These are phyloP conservation scores for Daldinia concentrica DNA, from an alignment of 495 filamentous ascomycete genomes.

Conservation along the genomic window DNA sequence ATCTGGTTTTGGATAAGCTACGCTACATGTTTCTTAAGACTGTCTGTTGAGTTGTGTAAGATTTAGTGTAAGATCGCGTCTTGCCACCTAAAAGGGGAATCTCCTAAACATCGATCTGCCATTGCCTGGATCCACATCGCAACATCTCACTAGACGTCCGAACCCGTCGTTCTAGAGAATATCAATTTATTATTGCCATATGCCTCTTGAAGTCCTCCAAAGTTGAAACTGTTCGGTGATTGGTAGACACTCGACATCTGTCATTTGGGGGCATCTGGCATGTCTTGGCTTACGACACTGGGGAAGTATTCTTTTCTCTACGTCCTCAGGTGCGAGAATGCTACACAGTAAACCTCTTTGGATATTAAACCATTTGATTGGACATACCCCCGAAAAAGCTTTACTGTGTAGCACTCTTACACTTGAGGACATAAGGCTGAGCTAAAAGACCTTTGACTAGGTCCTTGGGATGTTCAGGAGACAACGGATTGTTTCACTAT, in stretches of 20 bases:
- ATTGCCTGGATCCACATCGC: neutral
- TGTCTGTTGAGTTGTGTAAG: conserved; percentile 9
- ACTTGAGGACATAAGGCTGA: no score
- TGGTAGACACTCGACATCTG: neutral
- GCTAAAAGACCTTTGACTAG: neutral
- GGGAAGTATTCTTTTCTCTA: neutral
- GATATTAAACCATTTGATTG: no score
- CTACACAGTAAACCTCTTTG: no score
- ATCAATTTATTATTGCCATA: neutral
- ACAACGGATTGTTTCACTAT: neutral
- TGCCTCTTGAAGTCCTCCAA: neutral
- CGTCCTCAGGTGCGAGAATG: no score
- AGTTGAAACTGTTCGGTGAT: neutral
- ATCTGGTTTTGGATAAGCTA: no score
- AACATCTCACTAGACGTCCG: neutral
- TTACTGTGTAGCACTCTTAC: no score
- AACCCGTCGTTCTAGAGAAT: neutral
- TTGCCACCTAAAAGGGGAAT: conserved; percentile 26
- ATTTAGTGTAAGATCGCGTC: conserved; percentile 17
- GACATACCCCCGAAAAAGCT: no score
- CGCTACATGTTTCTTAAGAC: no score
- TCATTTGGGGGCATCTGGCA: neutral
- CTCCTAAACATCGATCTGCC: neutral
- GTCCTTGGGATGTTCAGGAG: neutral
- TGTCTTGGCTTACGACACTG: neutral